Base-by-base conservation (phyloP, 495 filamentous ascomycete species). In the Sporormia fimetaria region DNA sequence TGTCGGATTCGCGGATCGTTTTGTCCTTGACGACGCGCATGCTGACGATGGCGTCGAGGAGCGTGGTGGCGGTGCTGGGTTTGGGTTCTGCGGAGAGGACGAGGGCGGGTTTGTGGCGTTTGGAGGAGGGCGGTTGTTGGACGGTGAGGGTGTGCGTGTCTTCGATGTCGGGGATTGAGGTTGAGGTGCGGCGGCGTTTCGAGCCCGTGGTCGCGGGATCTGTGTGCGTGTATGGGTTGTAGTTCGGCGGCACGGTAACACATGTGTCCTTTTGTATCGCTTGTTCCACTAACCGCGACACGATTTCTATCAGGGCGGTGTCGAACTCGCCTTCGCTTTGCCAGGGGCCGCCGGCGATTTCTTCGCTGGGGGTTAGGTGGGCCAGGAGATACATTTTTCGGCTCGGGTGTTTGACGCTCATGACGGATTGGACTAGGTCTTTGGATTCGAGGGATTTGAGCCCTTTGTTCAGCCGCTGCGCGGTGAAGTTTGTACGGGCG, bases 261-360 rank as follows among this genome's bases (percentile, higher is more conserved):
- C 81, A 87, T 46, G 78, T 86, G 44, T 69, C 65, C 18, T 61
- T 66, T 51, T 75, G 74, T 42, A 96, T 78, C 36, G 75, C 80
- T 41, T 74, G 71, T 47, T 82, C 76, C 12, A 94, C 71, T 37
- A 80, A 73, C 3, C 69, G 66, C 21, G 77, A 67, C 10, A 92
- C 66, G 22, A 65, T 69, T 16, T 78, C 73, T 54, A 96, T 86
- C 57, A 98, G 87, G 32, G 80, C 78, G 25, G 79, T 74, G 57
- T 98, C 90, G 2, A 95, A 70, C 26, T 81, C 80, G 6, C 80
- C 81, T 35, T 94, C 82, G 15, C 81, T 87, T 52, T 86, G 95
- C 83, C 87, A 98, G 12, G 83, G 78, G 4, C 92, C 90, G 27
- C 90, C 92, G 0, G 86, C 92, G 14, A 87, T 78, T 32, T 90